Evolutionary conservation across 2,329 filamentous ascomycete genomes (phyloP).

Genomic region (Ophiostoma perfectum): DNA sequence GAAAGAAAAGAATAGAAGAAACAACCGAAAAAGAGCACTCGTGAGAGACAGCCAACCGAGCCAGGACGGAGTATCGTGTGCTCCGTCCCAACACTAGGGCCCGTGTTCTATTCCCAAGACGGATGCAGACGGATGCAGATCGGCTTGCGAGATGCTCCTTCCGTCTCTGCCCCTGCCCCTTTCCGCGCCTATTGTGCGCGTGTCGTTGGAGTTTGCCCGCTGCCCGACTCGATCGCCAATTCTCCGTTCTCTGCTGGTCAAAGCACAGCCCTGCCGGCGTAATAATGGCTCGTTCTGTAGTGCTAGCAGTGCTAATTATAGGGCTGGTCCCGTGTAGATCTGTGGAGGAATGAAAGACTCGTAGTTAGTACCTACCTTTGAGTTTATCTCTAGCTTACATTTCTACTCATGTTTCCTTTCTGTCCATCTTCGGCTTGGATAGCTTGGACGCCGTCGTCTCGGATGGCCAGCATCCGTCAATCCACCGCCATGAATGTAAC

Average conservation of each 20-base stretch:
- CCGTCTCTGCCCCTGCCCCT: background rate
- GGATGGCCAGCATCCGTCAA: background rate
- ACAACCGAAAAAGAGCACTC: background rate
- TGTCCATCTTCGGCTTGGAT: background rate
- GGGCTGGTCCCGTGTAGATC: background rate
- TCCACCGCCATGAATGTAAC: no score
- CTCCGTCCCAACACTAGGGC: background rate
- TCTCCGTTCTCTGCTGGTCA: background rate
- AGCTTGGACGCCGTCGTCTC: background rate
- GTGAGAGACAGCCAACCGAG: background rate
- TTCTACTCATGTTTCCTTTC: background rate
- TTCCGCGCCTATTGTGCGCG: background rate
- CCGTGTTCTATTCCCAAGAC: background rate
- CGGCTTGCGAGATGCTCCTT: background rate
- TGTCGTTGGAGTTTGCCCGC: background rate
- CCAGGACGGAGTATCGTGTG: background rate
- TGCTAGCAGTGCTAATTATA: background rate
- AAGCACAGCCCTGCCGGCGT: background rate
- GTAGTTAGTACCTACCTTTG: background rate
- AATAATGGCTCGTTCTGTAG: background rate
- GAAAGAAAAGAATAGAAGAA: background rate
- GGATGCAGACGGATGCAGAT: background rate
- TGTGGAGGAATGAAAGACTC: background rate
- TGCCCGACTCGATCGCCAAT: background rate
- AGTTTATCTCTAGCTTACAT: no score